phyloP scores from a whole-genome alignment of 2,329 filamentous ascomycete genomes.

The Exophiala lecanii-corni region DNA sequence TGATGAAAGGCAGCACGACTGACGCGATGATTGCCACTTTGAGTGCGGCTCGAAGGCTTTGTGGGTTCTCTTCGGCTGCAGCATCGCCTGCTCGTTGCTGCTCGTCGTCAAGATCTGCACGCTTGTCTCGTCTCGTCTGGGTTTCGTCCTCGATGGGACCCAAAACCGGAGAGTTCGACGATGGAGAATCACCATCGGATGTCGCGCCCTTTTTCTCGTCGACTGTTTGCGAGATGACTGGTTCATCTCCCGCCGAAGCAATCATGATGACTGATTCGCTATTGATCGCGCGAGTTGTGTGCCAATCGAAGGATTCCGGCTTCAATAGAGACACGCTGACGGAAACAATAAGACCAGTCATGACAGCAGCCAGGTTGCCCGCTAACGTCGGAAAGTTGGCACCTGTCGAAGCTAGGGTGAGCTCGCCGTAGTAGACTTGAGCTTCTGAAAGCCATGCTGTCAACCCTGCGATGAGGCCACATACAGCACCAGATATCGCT shows the following conservation, averaged over 20 bases:
- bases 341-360: constrained; percentile 69
- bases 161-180: constrained; percentile 5
- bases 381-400: constrained; percentile 51
- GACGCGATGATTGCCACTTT: constrained; percentile 53
- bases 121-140: constrained; percentile 9
- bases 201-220: constrained; percentile 1
- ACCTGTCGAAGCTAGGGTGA: constrained; percentile 70
- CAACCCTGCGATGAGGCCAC: constrained; percentile 64
- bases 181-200: constrained; percentile 5
- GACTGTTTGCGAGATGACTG: constrained; percentile 1
- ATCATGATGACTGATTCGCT: neutral
- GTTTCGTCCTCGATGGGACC: too few relatives aligned
- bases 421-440: constrained; percentile 60
- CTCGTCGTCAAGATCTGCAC: constrained; percentile 25
- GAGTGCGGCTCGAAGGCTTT: constrained; percentile 32
- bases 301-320: constrained; percentile 72
- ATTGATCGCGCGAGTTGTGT: constrained; percentile 72
- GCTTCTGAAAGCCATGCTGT: constrained; percentile 75
- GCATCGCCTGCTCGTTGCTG: constrained; percentile 26
- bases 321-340: constrained; percentile 72
- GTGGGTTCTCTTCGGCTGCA: constrained; percentile 30
- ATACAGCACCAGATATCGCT: constrained; percentile 37
- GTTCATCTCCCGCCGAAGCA: neutral
- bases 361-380: constrained; percentile 75
- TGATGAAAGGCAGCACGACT: constrained; percentile 59